These are phyloP conservation scores for Nakazawaea holstii DNA, from an alignment of 805 yeast genomes.

Conservation along the genomic window DNA sequence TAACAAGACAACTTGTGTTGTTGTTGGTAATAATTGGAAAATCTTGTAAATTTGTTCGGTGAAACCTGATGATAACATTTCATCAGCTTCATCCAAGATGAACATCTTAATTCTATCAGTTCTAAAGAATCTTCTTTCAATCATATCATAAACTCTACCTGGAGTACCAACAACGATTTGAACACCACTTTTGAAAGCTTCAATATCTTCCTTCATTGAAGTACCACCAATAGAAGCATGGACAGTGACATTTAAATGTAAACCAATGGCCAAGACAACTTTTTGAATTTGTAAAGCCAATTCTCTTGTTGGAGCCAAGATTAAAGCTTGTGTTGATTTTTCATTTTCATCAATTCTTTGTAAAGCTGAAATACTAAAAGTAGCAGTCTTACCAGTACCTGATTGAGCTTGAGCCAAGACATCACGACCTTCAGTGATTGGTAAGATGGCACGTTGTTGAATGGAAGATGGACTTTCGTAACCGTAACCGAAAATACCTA, in stretches of 20 bases:
- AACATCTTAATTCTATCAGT: conserved; percentile 81
- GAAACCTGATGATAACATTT: conserved; percentile 87
- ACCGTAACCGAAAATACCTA: conserved; percentile 80
- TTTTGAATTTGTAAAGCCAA: conserved; percentile 89
- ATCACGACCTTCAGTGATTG: conserved; percentile 90
- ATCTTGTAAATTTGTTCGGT: conserved; percentile 93
- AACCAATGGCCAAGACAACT: conserved; percentile 83
- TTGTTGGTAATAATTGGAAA: conserved; percentile 75
- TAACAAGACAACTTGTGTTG: conserved; percentile 88
- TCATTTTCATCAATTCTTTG: conserved; percentile 75
- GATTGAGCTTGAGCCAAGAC: conserved; percentile 98
- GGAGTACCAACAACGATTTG: conserved; percentile 97
- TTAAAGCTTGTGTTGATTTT: conserved; percentile 81
- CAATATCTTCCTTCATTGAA: conserved; percentile 73
- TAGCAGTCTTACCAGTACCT: conserved; percentile 99
- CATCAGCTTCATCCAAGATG: conserved; percentile 96
- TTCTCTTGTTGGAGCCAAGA: conserved; percentile 94
- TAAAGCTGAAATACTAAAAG: conserved; percentile 90
- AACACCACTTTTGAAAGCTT: conserved; percentile 67
- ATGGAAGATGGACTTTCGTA: conserved; percentile 96
- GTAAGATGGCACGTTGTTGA: conserved; percentile 95
- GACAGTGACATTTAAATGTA: conserved; percentile 77
- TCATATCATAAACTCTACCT: conserved; percentile 89
- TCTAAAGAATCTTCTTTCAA: conserved; percentile 71
- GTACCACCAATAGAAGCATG: conserved; percentile 96